Base-by-base conservation (phyloP, 345 rosid species). In the Iberis pinnata region DNA sequence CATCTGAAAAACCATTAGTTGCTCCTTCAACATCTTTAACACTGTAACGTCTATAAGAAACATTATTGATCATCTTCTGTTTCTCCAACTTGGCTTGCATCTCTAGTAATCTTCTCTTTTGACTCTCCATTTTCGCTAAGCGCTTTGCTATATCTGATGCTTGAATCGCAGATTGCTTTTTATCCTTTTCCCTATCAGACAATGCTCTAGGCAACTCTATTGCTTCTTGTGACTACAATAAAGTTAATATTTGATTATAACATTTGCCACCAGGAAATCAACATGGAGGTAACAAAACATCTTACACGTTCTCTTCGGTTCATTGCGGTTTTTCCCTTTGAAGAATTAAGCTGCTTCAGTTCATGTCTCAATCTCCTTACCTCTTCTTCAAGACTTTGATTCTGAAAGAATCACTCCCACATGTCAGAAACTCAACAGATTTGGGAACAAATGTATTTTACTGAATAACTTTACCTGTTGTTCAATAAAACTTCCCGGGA, bases 1-100 rank as follows among this genome's bases (percentile, higher is more conserved):
- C 54, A 18, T 25, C 27, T 37, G 87, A 56, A 41, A 89, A 83
- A 47, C 74, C 50, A 57, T 73, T 41, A 7, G 95, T 86, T 40
- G 97, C 78, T 31, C 8, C 58, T 70, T 86, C 94, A 63, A 83
- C 76, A 45, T 83, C 84, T 19, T 70, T 55, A 38, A 83, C 72
- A 6, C 74, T 73, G 69, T 86, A 89, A 65, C 52, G 75, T 43
- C 74, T 77, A 37, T 74, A 80, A 41, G 31, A 20, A 12, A 61
- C 53, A 8, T 44, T 60, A 11, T 49, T 58, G 19, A 29, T 8
- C 31, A 43, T 70, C 38, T 61, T 76, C 6, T 69, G 62, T 63
- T 49, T 73, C 56, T 70, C 76, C 4, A 26, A 49, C 22, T n/a
- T 58, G 56, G 72, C 75, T 47, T 64, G 78, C 65, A 53, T 50